Evolutionary conservation across 2,329 filamentous ascomycete species (phyloP).

Genomic region (Nemania bipapillata): DNA sequence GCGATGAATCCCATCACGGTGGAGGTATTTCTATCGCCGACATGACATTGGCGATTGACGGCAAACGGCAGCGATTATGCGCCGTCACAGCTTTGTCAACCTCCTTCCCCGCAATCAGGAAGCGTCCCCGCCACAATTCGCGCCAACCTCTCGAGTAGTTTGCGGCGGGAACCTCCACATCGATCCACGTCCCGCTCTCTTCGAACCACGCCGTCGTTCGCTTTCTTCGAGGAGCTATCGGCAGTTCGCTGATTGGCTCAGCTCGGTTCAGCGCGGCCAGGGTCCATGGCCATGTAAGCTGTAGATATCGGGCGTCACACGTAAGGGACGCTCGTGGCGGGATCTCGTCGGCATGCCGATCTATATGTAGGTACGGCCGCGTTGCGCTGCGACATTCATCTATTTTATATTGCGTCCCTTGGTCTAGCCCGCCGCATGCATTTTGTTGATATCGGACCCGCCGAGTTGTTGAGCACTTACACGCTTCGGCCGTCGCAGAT

Average conservation of each 20-base stretch:
- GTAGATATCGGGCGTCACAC: constrained; percentile 10
- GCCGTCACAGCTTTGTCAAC: constrained; percentile 26
- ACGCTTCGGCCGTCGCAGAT: constrained; percentile 25
- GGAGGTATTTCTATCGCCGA: constrained; percentile 43
- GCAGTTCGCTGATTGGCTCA: constrained; percentile 49
- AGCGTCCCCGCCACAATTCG: constrained; percentile 36
- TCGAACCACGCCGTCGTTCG: constrained; percentile 27
- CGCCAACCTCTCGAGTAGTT: constrained; percentile 11
- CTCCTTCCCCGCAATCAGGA: constrained; percentile 40
- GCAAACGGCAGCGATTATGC: constrained; percentile 14
- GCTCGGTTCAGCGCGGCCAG: constrained; percentile 30
- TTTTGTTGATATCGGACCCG: constrained; percentile 21
- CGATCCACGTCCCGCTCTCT: constrained; percentile 31
- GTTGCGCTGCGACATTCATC: constrained; percentile 38
- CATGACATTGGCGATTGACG: constrained; percentile 27
- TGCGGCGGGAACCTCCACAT: constrained; percentile 36
- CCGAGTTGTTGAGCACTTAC: constrained; percentile 25
- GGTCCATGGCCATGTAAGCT: constrained; percentile 42
- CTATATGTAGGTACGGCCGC: constrained; percentile 36
- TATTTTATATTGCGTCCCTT: constrained; percentile 39
- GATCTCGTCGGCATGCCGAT: constrained; percentile 28
- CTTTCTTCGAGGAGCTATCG: constrained; percentile 39
- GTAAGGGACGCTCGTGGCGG: constrained; percentile 8
- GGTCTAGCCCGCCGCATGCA: constrained; percentile 22
- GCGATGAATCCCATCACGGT: not conserved